Percentiles rank a stretch among this genome's conserved stretches.
phyloP scores from a whole-genome alignment of 164 flowering plant species.

The Santalum album region DNA sequence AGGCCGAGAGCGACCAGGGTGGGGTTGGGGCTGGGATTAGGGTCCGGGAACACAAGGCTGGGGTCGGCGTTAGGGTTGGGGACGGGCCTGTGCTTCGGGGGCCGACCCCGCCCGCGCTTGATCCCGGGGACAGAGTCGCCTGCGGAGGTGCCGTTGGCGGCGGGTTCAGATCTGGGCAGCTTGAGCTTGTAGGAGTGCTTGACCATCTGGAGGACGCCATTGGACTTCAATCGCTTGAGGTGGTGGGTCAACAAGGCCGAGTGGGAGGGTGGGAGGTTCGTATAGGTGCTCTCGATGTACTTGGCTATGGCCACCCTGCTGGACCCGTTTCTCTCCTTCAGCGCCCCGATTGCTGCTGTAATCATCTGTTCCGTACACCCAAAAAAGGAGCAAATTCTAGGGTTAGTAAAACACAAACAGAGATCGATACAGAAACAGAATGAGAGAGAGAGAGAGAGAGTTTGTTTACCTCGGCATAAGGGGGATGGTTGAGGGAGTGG shows the following conservation, averaged over 20 bases:
- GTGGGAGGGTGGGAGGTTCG: constrained; percentile 44
- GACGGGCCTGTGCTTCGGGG: constrained; percentile 19
- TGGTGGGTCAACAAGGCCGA: constrained; percentile 44
- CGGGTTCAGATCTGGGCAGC: constrained; percentile 33
- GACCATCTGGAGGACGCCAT: constrained; percentile 38
- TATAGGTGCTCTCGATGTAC: constrained; percentile 37
- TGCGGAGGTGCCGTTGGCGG: constrained; percentile 1
- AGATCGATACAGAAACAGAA: not conserved
- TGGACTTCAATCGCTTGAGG: constrained; percentile 40
- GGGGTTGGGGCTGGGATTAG: constrained; percentile 2
- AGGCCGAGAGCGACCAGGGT: constrained; percentile 10
- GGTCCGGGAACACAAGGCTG: too few relatives aligned
- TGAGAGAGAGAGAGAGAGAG: not conserved
- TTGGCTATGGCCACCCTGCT: constrained; percentile 53
- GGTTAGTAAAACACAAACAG: not conserved
- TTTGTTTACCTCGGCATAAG: constrained; percentile 27
- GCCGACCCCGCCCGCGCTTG: constrained; percentile 42
- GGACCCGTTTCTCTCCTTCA: constrained; percentile 55
- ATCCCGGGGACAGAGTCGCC: not conserved
- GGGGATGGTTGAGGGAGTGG: constrained; percentile 18
- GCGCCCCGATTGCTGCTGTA: constrained; percentile 33
- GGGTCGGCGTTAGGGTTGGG: not conserved
- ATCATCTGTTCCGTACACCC: constrained; percentile 39
- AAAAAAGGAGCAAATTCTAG: not conserved
- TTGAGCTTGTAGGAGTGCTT: constrained; percentile 58